Conservation (phyloP, 2,329 filamentous ascomycete genomes). For the Chaetoscypha palmicola region DNA sequence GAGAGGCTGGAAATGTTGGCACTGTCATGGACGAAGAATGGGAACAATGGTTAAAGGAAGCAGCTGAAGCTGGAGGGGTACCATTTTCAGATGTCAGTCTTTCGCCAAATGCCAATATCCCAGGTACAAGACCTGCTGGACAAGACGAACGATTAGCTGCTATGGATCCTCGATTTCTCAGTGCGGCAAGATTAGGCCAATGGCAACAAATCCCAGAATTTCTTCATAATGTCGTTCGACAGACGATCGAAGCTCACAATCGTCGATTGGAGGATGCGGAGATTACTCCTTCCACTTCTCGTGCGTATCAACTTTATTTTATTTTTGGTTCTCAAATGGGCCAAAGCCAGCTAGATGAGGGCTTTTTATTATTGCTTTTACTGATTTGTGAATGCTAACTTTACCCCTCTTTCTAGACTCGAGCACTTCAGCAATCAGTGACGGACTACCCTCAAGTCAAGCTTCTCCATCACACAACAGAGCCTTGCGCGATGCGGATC, state of each 20-base stretch:
- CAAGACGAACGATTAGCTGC: slow-evolving; percentile 24
- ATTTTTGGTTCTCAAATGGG: neutral
- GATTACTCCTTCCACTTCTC: slow-evolving; percentile 8
- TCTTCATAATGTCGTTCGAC: slow-evolving; percentile 45
- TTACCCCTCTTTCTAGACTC: neutral
- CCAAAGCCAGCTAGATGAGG: neutral
- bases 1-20: slow-evolving; percentile 52
- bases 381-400: neutral
- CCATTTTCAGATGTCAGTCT: slow-evolving; percentile 36
- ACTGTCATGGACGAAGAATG: slow-evolving; percentile 62
- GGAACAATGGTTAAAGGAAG: slow-evolving; percentile 69
- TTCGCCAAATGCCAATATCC: slow-evolving; percentile 27
- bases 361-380: neutral
- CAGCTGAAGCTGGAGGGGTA: slow-evolving; percentile 55
- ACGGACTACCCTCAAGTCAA: no score
- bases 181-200: slow-evolving; percentile 47
- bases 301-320: neutral
- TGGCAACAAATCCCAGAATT: slow-evolving; percentile 53
- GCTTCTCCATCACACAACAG: no score
- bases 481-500: no score
- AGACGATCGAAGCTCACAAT: slow-evolving; percentile 21
- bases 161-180: slow-evolving; percentile 46
- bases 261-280: slow-evolving; percentile 15
- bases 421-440: neutral
- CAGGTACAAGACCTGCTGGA: slow-evolving; percentile 32